Evolutionary conservation across 2,329 filamentous ascomycete species (phyloP), one percentile per base, ranked within the genome.

Genomic region (Graphiopsis chlorocephala): DNA sequence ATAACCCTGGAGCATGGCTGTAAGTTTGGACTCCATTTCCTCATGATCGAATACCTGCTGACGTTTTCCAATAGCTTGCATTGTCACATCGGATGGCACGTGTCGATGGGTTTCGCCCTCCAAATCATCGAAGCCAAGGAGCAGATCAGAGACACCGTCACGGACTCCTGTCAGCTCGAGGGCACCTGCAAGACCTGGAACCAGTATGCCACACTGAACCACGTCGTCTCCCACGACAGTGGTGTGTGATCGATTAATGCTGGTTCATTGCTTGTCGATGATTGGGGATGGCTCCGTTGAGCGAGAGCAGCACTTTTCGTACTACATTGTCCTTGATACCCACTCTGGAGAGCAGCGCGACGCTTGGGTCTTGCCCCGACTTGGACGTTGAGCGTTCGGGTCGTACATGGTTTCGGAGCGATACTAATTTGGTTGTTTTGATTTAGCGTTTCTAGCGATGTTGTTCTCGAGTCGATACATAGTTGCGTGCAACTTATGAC

Each of bases 1-100:
- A 75, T 53, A 75, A 75, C 59, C 73, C 73, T 5, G 73, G 73
- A 26, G 70, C 67, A 1, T 74, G 73, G 73, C 45, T 72, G 14
- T 48, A 67, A 70, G 52, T 56, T 17, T 56, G 17, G 14, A 17
- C 20, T 7, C 20, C 20, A 23, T 31, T 33, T 11, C 42, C 42
- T 8, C 6, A 35, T 35, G 15, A 15, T 8, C 7, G 7, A 8
- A 35, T 35, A 7, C 33, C 15, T 35, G 8, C 15, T 15, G n/a
- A 35, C 17, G n/a, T 20, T 47, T 4, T 35, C n/a, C n/a, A n/a
- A n/a, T 23, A 47, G 42, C 1, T 23, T 64, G 35, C 60, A 62
- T 31, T 71, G 70, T 35, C 71, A 72, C 28, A 71, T 72, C 20
- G 69, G 67, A 14, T 72, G 66, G 66, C 70, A 72, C 60, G 68